Conservation (phyloP, 345 rosid genomes). For the Citrus unshiu region DNA sequence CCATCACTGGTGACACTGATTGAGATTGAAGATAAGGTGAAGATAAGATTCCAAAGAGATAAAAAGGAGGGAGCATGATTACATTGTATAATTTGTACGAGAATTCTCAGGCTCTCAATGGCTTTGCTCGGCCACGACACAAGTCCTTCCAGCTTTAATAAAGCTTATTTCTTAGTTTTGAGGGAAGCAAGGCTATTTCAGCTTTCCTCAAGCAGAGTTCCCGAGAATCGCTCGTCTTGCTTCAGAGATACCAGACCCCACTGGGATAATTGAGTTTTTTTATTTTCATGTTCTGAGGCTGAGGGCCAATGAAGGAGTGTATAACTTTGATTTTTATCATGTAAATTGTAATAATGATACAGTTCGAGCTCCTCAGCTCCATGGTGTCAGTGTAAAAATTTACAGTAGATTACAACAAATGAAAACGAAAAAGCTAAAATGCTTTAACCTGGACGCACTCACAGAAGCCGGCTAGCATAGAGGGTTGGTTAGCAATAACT, state of each 20-base stretch:
- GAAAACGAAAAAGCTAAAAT: background rate
- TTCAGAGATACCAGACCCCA: background rate
- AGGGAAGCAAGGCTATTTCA: background rate
- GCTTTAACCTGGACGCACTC: background rate
- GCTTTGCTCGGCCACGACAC: background rate
- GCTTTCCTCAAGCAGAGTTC: background rate
- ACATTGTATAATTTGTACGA: background rate
- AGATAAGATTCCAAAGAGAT: background rate
- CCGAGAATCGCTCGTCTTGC: background rate
- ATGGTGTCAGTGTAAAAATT: background rate
- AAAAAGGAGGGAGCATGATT: background rate
- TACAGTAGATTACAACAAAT: background rate
- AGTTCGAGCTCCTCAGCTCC: background rate
- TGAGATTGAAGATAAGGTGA: background rate
- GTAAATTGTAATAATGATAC: background rate
- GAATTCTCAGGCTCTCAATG: background rate
- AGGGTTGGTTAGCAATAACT: background rate
- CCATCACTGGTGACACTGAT: background rate
- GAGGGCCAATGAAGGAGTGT: background rate
- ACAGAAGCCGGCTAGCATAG: constrained; percentile 1
- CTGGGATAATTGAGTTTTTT: background rate
- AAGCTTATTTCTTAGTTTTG: background rate
- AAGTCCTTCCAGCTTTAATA: background rate
- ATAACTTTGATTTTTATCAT: background rate
- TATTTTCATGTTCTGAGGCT: background rate